Evolutionary conservation across 73 alveolate species (phyloP).

Genomic region (Paramecium primaurelia): DNA sequence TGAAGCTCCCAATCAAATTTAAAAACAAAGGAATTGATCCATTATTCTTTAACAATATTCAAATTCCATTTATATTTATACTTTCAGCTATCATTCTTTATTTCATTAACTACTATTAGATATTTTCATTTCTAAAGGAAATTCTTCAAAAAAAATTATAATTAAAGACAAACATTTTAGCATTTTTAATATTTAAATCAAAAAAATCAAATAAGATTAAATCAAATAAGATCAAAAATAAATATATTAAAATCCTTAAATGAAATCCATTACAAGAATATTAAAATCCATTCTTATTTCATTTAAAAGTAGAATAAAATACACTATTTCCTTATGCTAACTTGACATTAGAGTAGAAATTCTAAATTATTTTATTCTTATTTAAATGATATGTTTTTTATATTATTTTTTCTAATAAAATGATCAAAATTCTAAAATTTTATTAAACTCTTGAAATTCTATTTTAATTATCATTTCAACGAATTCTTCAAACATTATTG

Average conservation of each 20-base stretch:
- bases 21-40: neutral
- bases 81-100: neutral
- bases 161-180: too few relatives aligned
- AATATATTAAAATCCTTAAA: neutral
- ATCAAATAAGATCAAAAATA: neutral
- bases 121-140: neutral
- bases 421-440: too few relatives aligned
- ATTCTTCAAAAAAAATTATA: neutral
- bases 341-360: neutral
- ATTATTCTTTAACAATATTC: neutral
- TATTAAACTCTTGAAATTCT: too few relatives aligned
- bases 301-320: neutral
- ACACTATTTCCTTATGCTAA: neutral
- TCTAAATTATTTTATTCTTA: neutral
- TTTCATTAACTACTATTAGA: neutral
- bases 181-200: too few relatives aligned
- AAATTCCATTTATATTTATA: neutral
- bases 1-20: neutral
- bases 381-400: neutral
- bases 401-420: neutral
- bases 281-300: neutral
- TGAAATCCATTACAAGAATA: neutral
- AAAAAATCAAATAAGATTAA: too few relatives aligned
- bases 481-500: too few relatives aligned
- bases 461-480: too few relatives aligned